A percentile compares a stretch with the other conserved stretches of the same genome.
Evolutionary conservation across 805 yeast species (phyloP).

Genomic region (Monosporozyma servazzii): DNA sequence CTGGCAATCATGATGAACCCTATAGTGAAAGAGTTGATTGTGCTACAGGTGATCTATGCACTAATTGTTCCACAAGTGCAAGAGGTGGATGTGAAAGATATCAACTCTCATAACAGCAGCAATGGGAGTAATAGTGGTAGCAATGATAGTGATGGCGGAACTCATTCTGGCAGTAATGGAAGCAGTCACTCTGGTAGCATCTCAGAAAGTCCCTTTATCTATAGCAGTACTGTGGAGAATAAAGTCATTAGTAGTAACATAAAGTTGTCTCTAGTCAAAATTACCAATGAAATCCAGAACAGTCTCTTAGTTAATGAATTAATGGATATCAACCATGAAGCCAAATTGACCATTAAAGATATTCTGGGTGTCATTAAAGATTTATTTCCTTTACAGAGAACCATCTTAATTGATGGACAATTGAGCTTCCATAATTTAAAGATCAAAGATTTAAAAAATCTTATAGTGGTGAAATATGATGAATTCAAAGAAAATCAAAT

Average conservation of each 20-base stretch:
- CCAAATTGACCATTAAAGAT: slow-evolving; percentile 26
- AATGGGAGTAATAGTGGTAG: neutral
- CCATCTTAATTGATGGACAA: slow-evolving; percentile 28
- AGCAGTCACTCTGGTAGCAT: neutral
- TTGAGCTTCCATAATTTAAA: slow-evolving; percentile 26
- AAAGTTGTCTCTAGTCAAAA: slow-evolving; percentile 25
- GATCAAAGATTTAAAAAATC: slow-evolving; percentile 13
- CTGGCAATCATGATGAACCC: slow-evolving; percentile 9
- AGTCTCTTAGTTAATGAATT: slow-evolving; percentile 18
- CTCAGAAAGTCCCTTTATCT: neutral
- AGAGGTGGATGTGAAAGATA: slow-evolving; percentile 5
- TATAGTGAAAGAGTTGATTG: slow-evolving; percentile 24
- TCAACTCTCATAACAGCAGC: neutral
- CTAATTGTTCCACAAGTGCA: slow-evolving; percentile 12
- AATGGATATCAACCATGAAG: slow-evolving; percentile 10
- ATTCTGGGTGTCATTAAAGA: slow-evolving; percentile 22
- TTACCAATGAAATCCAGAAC: slow-evolving; percentile 28
- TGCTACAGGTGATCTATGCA: slow-evolving; percentile 25
- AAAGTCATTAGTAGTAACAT: slow-evolving; percentile 11
- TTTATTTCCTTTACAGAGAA: slow-evolving; percentile 23
- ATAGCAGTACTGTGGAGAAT: slow-evolving; percentile 1
- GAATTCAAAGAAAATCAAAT: slow-evolving; percentile 11
- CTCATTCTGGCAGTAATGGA: neutral
- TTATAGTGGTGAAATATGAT: slow-evolving; percentile 14
- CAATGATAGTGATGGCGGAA: neutral